Percentiles rank a stretch among this genome's conserved stretches.
Evolutionary conservation across 177 flowering plant genomes (phyloP).

Genomic region (Vitis hybrid): DNA sequence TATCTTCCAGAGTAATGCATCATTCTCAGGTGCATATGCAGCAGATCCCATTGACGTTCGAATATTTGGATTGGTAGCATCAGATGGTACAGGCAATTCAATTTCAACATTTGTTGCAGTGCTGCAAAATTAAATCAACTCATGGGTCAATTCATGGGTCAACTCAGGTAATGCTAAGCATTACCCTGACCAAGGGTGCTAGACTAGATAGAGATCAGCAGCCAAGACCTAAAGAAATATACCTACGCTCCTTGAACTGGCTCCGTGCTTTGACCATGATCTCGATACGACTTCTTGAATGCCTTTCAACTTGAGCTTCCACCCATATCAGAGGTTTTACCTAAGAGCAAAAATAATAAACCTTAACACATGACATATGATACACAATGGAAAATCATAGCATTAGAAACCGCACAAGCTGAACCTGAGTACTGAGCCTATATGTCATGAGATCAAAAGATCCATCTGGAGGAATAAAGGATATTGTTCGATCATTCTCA

Average conservation of each 20-base stretch:
- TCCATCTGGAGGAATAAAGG: conserved; percentile 99
- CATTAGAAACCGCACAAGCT: conserved; percentile 5
- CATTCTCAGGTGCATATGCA: conserved; percentile 92
- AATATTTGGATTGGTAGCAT: conserved; percentile 87
- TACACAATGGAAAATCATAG: background rate
- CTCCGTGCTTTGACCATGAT: conserved; percentile 89
- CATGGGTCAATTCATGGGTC: conserved; percentile 4
- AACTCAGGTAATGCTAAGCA: background rate
- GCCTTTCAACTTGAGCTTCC: conserved; percentile 97
- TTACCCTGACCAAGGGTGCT: background rate
- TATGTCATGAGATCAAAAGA: conserved; percentile 97
- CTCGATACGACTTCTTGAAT: conserved; percentile 95
- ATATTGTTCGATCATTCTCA: conserved; percentile 96
- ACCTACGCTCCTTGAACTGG: conserved; percentile 99
- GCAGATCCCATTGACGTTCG: conserved; percentile 99
- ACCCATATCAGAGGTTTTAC: conserved; percentile 98
- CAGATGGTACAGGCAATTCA: conserved; percentile 84
- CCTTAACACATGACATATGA: conserved; percentile 8
- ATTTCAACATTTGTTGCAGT: conserved; percentile 99
- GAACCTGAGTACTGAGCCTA: conserved; percentile 94
- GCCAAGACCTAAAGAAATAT: background rate
- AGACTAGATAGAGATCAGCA: no score
- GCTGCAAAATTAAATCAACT: conserved; percentile 35
- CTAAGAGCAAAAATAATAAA: conserved; percentile 35
- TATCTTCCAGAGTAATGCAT: conserved; percentile 87